These are phyloP conservation scores for Cubamyces lactineus DNA, from an alignment of 768 basidiomycete species.

Conservation along the genomic window DNA sequence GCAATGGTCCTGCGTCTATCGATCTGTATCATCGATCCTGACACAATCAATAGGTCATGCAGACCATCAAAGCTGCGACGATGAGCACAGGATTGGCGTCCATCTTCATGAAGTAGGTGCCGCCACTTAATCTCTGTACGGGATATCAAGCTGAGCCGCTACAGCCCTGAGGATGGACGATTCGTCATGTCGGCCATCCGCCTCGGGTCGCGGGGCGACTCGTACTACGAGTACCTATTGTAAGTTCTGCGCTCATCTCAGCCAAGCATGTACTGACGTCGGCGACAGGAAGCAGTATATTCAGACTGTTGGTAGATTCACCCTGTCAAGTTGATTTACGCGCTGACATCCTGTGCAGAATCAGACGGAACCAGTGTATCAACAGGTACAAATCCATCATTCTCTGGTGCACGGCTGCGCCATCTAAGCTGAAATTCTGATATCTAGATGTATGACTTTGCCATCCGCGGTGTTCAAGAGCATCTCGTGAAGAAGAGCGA, in stretches of 20 bases:
- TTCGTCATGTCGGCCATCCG: constrained; percentile 76
- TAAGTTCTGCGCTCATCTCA: constrained; percentile 38
- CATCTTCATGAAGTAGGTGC: constrained; percentile 75
- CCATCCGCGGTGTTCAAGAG: constrained; percentile 80
- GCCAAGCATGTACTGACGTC: constrained; percentile 15
- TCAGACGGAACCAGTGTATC: constrained; percentile 75
- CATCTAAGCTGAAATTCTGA: neutral
- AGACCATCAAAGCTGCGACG: constrained; percentile 62
- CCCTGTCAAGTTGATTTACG: neutral
- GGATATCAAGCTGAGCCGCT: neutral
- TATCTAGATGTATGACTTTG: constrained; percentile 84
- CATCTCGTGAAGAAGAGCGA: constrained; percentile 71
- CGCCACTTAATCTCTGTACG: neutral
- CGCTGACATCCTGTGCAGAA: constrained; percentile 47
- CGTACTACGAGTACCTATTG: constrained; percentile 92
- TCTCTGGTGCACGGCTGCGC: neutral
- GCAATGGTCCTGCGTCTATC: neutral
- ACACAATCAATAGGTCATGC: constrained; percentile 56
- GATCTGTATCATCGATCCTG: neutral
- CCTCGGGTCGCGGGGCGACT: constrained; percentile 90
- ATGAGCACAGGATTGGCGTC: constrained; percentile 77
- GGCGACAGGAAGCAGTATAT: constrained; percentile 68
- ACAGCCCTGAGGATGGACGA: constrained; percentile 52
- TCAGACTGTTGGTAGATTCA: constrained; percentile 63
- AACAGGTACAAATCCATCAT: constrained; percentile 52